Base-by-base conservation (phyloP, 768 basidiomycete genomes). In the Pleurotus ostreatus region DNA sequence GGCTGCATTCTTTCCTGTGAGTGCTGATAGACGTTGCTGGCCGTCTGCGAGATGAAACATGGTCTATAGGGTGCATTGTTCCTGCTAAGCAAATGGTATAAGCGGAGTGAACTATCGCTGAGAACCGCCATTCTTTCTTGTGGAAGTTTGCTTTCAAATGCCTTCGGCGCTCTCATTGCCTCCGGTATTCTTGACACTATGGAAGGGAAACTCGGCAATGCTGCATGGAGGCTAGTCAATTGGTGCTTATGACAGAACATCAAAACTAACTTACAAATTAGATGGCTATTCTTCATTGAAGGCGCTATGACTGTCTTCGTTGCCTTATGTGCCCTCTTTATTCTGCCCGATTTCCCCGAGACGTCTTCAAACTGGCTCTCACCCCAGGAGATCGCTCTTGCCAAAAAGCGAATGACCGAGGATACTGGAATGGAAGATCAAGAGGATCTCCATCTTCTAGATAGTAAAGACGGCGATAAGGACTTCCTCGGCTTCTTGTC, bases 161-260 rank as follows among this genome's bases (percentile, higher is more conserved):
- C 89, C 0, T 91, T 92, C 65, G 90, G 91, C 3, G 78, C 88
- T 2, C 72, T 93, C 11, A 80, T 93, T 51, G 89, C 90, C 9
- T 87, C 88, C 26, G 85, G 81, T 1, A 88, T 93, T 52, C 78
- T 93, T 15, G 76, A 81, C 60, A 71, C 73, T 11, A 89, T 92
- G 86, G 79, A 90, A 39, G 86, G 85, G 5, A 76, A 75, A 55
- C 71, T 83, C 13, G 90, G 89, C 0, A 74, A 80, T 56, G 76
- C 85, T 8, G 87, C 86, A 0, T 94, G 91, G 91, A 74, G 86
- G 76, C 86, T 62, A 58, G 73, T 47, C 15, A 20, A 43, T 45
- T n/a, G n/a, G 18, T 9, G 46, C 44, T 11, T 6, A 13, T 15
- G 5, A 30, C 13, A 57, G 15, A 26, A 16, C 22, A 30, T 7